Evolutionary conservation across 2,329 filamentous ascomycete species (phyloP).

Genomic region (Plenodomus tracheiphilus): DNA sequence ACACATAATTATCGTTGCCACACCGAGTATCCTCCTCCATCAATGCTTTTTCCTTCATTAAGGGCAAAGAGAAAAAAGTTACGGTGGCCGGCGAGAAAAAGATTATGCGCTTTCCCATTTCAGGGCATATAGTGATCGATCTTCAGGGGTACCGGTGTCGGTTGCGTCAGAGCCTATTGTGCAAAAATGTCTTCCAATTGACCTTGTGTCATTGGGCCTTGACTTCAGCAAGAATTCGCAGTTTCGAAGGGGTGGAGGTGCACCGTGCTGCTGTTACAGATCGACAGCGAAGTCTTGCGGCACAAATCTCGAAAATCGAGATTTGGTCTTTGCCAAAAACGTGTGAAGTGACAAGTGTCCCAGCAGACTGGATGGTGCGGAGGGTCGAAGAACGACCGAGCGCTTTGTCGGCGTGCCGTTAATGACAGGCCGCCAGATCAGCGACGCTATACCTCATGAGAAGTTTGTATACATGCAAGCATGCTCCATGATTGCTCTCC

Average conservation of each 20-base stretch:
- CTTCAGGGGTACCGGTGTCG: slow-evolving; percentile 19
- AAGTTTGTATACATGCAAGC: neutral
- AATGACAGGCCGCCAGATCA: slow-evolving; percentile 21
- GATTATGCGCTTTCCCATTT: slow-evolving; percentile 11
- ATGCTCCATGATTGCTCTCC: neutral
- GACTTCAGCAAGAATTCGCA: neutral
- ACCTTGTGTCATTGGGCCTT: neutral
- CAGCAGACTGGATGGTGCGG: slow-evolving; percentile 32
- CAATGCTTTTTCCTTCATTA: slow-evolving; percentile 6
- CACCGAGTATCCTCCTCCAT: slow-evolving; percentile 1
- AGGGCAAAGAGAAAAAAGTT: slow-evolving; percentile 1
- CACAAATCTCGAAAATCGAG: slow-evolving; percentile 6
- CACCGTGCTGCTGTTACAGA: slow-evolving; percentile 19
- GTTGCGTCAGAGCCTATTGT: slow-evolving; percentile 21
- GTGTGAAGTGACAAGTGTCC: slow-evolving; percentile 18
- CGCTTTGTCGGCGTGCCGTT: slow-evolving; percentile 17
- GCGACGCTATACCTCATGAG: neutral
- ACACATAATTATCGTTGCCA: slow-evolving; percentile 4
- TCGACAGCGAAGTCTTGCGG: slow-evolving; percentile 13
- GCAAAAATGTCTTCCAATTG: slow-evolving; percentile 16
- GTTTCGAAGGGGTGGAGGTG: slow-evolving; percentile 17
- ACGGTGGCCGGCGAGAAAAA: slow-evolving; percentile 3
- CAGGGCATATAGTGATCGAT: slow-evolving; percentile 18
- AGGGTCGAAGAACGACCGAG: slow-evolving; percentile 27
- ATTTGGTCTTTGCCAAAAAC: slow-evolving; percentile 11